These are phyloP conservation scores for Prunus kanzakura DNA, from an alignment of 306 rosid species.

Conservation along the genomic window DNA sequence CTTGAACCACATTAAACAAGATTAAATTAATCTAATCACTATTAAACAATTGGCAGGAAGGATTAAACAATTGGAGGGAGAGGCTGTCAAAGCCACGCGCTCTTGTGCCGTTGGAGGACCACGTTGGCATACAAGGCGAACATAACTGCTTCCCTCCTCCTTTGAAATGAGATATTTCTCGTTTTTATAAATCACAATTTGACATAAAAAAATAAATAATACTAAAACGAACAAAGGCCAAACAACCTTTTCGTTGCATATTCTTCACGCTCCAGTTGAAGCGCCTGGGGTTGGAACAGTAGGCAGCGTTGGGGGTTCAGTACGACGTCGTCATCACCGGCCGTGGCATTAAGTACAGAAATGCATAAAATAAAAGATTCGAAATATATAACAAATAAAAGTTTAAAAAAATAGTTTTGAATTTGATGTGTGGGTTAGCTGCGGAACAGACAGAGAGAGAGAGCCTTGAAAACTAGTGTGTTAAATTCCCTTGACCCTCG, in stretches of 20 bases:
- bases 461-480: conserved; percentile 2
- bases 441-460: background rate
- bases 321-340: conserved; percentile 19
- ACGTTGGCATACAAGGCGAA: too few species aligned
- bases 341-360: background rate
- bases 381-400: background rate
- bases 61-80: background rate
- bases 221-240: background rate
- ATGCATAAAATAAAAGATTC: background rate
- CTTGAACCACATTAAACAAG: background rate
- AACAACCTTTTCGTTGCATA: background rate
- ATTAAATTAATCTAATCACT: background rate
- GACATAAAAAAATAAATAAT: too few species aligned
- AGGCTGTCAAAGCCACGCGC: background rate
- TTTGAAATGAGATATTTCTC: too few species aligned
- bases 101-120: background rate
- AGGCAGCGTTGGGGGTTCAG: background rate
- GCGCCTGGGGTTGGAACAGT: background rate
- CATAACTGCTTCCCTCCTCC: too few species aligned
- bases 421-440: background rate
- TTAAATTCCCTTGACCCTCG: conserved; percentile 15
- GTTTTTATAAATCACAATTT: too few species aligned
- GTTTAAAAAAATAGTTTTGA: background rate
- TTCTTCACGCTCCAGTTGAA: background rate
- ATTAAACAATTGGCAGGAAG: conserved; percentile 8